Evolutionary conservation across 2,329 filamentous ascomycete species (phyloP).

Genomic region (Monosporascus sp.): DNA sequence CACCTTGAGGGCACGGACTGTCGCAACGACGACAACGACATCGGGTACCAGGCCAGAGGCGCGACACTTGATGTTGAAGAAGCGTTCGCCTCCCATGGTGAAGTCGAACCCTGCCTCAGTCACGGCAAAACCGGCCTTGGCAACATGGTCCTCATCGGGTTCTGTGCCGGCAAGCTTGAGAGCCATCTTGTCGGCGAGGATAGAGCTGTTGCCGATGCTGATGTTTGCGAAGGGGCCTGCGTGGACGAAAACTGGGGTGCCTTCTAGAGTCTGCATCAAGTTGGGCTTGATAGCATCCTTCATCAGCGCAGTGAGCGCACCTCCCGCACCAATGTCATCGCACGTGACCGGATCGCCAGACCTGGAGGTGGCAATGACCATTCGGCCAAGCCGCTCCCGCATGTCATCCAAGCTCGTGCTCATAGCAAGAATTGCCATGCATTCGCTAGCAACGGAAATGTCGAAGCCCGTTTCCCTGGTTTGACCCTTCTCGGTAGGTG

Average conservation of each 20-base stretch:
- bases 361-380: conserved; percentile 88
- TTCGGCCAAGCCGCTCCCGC: conserved; percentile 86
- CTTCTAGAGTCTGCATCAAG: conserved; percentile 96
- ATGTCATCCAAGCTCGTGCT: conserved; percentile 84
- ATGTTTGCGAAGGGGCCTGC: conserved; percentile 98
- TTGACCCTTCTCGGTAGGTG: conserved; percentile 84
- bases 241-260: conserved; percentile 95
- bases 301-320: conserved; percentile 90
- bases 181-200: conserved; percentile 90
- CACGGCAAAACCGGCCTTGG: conserved; percentile 86
- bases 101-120: conserved; percentile 99
- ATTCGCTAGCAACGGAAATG: conserved; percentile 95
- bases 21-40: conserved; percentile 91
- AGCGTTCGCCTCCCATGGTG: conserved; percentile 98
- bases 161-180: conserved; percentile 95
- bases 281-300: conserved; percentile 98
- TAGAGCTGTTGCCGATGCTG: conserved; percentile 92
- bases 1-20: conserved; percentile 91
- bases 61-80: conserved; percentile 99
- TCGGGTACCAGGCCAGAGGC: conserved; percentile 89
- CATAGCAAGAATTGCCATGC: conserved; percentile 95
- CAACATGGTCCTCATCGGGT: conserved; percentile 75
- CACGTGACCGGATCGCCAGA: conserved; percentile 88
- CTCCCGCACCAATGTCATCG: conserved; percentile 89
- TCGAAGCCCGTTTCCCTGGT: conserved; percentile 90